Conservation (phyloP, 129 eudicot genomes). For the Artemisia argyi region DNA sequence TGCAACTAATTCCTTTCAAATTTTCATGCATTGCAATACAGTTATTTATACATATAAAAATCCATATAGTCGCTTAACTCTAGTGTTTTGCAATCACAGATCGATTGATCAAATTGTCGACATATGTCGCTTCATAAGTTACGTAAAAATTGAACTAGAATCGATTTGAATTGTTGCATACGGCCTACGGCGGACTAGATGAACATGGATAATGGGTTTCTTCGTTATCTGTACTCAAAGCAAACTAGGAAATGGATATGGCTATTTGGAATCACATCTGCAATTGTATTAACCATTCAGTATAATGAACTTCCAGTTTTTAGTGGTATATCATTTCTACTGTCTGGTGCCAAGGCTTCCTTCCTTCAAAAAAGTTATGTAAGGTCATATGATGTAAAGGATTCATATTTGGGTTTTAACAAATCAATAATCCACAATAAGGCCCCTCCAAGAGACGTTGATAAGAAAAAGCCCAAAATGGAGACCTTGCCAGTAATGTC, state of each 20-base stretch:
- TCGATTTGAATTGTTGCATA: slow-evolving; percentile 8
- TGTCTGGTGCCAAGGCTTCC: slow-evolving; percentile 33
- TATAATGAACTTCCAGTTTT: slow-evolving; percentile 38
- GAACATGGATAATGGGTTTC: slow-evolving; percentile 42
- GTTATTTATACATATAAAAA: too few relatives aligned
- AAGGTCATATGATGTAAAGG: neutral
- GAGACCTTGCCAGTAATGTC: slow-evolving; percentile 34
- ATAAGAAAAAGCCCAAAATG: slow-evolving; percentile 22
- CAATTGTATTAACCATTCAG: slow-evolving; percentile 37
- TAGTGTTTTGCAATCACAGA: slow-evolving; percentile 3
- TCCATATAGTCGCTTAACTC: neutral
- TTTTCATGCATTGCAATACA: too few relatives aligned
- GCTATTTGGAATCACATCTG: slow-evolving; percentile 35
- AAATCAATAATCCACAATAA: slow-evolving; percentile 7
- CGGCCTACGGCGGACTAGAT: slow-evolving; percentile 14
- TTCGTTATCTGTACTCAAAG: slow-evolving; percentile 21
- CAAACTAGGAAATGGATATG: slow-evolving; percentile 38
- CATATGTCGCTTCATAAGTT: neutral
- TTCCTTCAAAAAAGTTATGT: slow-evolving; percentile 27
- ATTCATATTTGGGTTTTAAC: slow-evolving; percentile 11
- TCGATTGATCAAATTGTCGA: neutral
- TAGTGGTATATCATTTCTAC: slow-evolving; percentile 28
- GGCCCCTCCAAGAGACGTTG: neutral
- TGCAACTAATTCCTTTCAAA: too few relatives aligned
- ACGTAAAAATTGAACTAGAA: neutral